These are phyloP conservation scores for Colletotrichum kahawae DNA, from an alignment of 2,329 filamentous ascomycete species.

Conservation along the genomic window DNA sequence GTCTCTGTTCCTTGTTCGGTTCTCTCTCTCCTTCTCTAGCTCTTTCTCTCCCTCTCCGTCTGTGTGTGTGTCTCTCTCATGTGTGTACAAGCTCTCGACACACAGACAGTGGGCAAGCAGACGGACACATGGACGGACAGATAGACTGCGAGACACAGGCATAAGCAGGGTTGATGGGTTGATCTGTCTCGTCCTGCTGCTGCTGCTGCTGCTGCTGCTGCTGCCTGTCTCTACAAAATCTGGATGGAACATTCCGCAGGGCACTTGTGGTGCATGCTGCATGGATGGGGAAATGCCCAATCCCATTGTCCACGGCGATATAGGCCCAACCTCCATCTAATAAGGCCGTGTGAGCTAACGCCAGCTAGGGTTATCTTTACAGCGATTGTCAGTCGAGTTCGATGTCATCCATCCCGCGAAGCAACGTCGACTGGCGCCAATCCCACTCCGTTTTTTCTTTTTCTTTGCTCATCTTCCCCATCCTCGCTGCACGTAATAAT, in stretches of 20 bases:
- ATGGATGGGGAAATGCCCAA: not conserved
- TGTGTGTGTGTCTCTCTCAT: not conserved
- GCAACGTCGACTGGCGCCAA: not conserved
- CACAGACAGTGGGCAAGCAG: not conserved
- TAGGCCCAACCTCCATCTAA: not conserved
- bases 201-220: not conserved
- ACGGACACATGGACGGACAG: not conserved
- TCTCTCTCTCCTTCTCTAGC: not conserved
- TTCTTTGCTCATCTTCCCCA: not conserved
- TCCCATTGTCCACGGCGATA: not conserved
- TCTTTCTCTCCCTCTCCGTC: not conserved
- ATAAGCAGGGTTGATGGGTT: not conserved
- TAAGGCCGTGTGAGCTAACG: not conserved
- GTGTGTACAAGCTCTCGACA: not conserved
- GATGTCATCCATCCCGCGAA: slow-evolving; percentile 8
- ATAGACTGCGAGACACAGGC: not conserved
- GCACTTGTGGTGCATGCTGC: not conserved
- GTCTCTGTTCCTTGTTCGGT: not conserved
- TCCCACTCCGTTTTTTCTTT: slow-evolving; percentile 8
- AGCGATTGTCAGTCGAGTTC: slow-evolving; percentile 9
- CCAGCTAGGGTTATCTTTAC: not conserved
- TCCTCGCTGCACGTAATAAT: slow-evolving; percentile 12
- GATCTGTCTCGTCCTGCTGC: not conserved
- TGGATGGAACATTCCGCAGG: not conserved
- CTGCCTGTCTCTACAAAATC: not conserved